A percentile compares a stretch with the other conserved stretches of the same genome.
Evolutionary conservation across 2,329 filamentous ascomycete species (phyloP).

Genomic region (Trichophyton mentagrophytes): DNA sequence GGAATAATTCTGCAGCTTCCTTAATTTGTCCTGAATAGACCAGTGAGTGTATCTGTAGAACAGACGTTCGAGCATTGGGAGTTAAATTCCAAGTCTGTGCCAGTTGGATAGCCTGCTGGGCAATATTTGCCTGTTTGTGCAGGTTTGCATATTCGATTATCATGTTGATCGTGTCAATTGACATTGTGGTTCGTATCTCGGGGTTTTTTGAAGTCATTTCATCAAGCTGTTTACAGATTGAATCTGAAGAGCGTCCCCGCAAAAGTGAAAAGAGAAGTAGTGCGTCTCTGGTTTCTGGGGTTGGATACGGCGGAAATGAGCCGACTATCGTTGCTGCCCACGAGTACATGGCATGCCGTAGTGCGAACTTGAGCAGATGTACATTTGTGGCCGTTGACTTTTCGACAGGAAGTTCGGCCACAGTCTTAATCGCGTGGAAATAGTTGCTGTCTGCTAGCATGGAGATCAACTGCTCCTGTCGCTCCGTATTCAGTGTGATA

Average conservation of each 20-base stretch:
- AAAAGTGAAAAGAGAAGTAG: slow-evolving; percentile 64
- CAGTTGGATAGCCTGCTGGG: slow-evolving; percentile 59
- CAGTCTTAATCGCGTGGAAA: slow-evolving; percentile 49
- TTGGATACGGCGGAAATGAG: slow-evolving; percentile 32
- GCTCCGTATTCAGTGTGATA: slow-evolving; percentile 25
- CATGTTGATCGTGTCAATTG: slow-evolving; percentile 61
- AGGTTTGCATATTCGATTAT: slow-evolving; percentile 61
- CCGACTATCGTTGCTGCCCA: slow-evolving; percentile 52
- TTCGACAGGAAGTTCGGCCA: slow-evolving; percentile 47
- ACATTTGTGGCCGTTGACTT: slow-evolving; percentile 39
- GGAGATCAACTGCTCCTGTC: slow-evolving; percentile 42
- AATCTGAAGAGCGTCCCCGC: slow-evolving; percentile 57
- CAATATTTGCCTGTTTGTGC: slow-evolving; percentile 56
- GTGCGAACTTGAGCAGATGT: slow-evolving; percentile 48
- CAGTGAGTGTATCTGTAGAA: slow-evolving; percentile 63
- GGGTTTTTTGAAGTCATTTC: slow-evolving; percentile 45
- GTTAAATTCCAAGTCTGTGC: slow-evolving; percentile 52
- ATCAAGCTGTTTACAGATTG: slow-evolving; percentile 59
- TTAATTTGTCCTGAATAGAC: slow-evolving; percentile 60
- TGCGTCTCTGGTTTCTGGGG: slow-evolving; percentile 54
- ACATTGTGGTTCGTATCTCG: slow-evolving; percentile 40
- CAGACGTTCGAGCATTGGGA: slow-evolving; percentile 56
- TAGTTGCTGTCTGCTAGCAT: slow-evolving; percentile 51
- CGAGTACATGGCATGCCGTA: slow-evolving; percentile 45
- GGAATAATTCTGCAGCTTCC: slow-evolving; percentile 45